Percentiles rank a stretch among this genome's conserved stretches.
These are phyloP conservation scores for Claviceps sp. DNA, from an alignment of 2,329 filamentous ascomycete species.

Conservation along the genomic window DNA sequence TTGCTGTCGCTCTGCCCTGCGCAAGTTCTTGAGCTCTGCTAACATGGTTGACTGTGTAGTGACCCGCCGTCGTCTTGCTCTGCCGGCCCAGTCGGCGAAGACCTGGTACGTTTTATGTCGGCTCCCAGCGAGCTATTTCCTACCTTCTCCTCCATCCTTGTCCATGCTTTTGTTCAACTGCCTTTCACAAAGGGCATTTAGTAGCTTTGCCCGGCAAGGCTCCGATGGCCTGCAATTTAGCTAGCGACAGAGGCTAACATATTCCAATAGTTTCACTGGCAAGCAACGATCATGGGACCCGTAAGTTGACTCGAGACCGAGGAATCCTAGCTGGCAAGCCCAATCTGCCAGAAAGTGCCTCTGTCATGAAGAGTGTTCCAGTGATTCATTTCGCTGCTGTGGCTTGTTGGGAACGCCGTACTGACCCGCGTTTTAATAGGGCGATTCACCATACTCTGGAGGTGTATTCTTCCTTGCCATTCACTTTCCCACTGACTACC, in stretches of 20 bases:
- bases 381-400: neutral
- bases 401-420: neutral
- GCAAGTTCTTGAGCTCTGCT: constrained; percentile 7
- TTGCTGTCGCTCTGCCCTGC: neutral
- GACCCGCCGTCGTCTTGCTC: constrained; percentile 98
- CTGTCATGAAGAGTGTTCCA: neutral
- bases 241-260: constrained; percentile 10
- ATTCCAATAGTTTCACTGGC: constrained; percentile 82
- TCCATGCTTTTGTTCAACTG: neutral
- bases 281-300: constrained; percentile 99
- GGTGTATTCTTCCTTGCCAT: constrained; percentile 98
- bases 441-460: constrained; percentile 93
- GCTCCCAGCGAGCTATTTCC: neutral
- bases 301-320: constrained; percentile 41
- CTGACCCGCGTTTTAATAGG: constrained; percentile 36
- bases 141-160: no score
- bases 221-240: neutral
- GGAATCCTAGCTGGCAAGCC: neutral
- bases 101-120: constrained; percentile 60
- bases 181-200: neutral
- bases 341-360: neutral
- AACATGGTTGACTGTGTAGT: constrained; percentile 34
- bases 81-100: constrained; percentile 90
- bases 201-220: neutral
- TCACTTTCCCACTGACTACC: constrained; percentile 99